These are phyloP conservation scores for Epichloe uncinata DNA, from an alignment of 2,329 filamentous ascomycete genomes.

Conservation along the genomic window DNA sequence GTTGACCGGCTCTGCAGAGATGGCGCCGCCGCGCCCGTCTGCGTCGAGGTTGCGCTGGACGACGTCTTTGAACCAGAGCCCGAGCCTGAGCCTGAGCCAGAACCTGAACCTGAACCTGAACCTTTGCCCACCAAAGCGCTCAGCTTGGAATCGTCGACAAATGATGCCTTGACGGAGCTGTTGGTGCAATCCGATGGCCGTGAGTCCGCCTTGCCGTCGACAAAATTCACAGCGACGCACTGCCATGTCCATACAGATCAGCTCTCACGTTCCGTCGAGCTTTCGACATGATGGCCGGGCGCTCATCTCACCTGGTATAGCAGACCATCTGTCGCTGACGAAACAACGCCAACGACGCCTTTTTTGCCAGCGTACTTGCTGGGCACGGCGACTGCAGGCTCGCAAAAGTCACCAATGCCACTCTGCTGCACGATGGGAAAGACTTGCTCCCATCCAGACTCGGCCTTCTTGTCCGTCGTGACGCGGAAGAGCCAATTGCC, in stretches of 20 bases:
- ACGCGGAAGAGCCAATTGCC: conserved; percentile 44
- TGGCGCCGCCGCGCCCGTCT: conserved; percentile 15
- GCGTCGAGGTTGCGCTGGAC: conserved; percentile 10
- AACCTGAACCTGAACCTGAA: background rate
- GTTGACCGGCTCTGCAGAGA: conserved; percentile 7
- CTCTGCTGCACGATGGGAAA: conserved; percentile 40
- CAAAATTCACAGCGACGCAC: conserved; percentile 44
- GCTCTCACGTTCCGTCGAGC: background rate
- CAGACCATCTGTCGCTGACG: conserved; percentile 39
- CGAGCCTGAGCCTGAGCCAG: background rate
- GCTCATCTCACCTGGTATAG: conserved; percentile 36
- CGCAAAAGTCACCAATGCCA: conserved; percentile 41
- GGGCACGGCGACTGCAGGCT: conserved; percentile 34
- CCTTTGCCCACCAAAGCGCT: conserved; percentile 18
- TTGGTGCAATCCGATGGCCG: conserved; percentile 22
- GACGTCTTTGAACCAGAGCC: conserved; percentile 9
- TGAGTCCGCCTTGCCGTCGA: conserved; percentile 23
- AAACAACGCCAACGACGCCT: conserved; percentile 40
- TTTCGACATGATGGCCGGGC: background rate
- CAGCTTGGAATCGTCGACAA: conserved; percentile 20
- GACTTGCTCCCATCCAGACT: conserved; percentile 39
- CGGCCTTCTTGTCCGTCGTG: conserved; percentile 34
- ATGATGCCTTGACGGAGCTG: conserved; percentile 18
- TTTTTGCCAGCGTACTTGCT: conserved; percentile 38
- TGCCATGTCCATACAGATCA: conserved; percentile 12